A percentile compares a stretch with the other conserved stretches of the same genome.
phyloP scores from a whole-genome alignment of 352 stramenopile genomes.

The Phytopythium litorale region DNA sequence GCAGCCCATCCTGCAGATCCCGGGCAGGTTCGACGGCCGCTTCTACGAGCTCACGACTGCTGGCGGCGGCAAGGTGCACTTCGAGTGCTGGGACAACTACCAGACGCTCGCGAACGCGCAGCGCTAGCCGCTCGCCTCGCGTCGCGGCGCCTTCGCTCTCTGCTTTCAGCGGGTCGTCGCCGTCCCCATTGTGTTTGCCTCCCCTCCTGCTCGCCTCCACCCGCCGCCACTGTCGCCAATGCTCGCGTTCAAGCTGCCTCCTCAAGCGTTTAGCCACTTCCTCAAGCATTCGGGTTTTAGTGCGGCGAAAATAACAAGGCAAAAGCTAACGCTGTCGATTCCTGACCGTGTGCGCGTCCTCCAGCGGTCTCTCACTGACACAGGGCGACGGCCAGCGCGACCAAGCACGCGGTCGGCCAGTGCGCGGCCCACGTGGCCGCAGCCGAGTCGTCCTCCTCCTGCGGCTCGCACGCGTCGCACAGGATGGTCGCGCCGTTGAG shows the following conservation, averaged over 20 bases:
- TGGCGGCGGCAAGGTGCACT: conserved; percentile 77
- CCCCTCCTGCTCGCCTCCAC: neutral
- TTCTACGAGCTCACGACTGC: conserved; percentile 78
- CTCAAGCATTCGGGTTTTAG: neutral
- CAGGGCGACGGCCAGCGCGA: neutral
- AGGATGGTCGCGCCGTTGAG: conserved; percentile 32
- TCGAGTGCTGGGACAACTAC: conserved; percentile 84
- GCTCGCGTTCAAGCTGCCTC: too few species aligned
- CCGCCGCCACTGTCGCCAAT: neutral
- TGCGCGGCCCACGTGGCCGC: neutral
- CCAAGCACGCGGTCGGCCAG: neutral
- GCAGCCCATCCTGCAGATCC: conserved; percentile 70
- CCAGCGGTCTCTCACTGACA: neutral
- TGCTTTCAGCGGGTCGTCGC: neutral
- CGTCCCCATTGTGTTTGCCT: neutral
- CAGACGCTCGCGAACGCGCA: conserved; percentile 32
- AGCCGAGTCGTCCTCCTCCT: neutral
- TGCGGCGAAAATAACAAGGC: conserved; percentile 1
- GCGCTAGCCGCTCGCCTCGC: neutral
- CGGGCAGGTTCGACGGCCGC: conserved; percentile 68
- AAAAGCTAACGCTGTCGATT: neutral
- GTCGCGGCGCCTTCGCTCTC: neutral
- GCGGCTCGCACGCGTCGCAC: conserved; percentile 27
- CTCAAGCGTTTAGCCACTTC: too few species aligned
- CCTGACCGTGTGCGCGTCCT: neutral